Conservation (phyloP, 2,329 filamentous ascomycete genomes). For the Penicillium decumbens region DNA sequence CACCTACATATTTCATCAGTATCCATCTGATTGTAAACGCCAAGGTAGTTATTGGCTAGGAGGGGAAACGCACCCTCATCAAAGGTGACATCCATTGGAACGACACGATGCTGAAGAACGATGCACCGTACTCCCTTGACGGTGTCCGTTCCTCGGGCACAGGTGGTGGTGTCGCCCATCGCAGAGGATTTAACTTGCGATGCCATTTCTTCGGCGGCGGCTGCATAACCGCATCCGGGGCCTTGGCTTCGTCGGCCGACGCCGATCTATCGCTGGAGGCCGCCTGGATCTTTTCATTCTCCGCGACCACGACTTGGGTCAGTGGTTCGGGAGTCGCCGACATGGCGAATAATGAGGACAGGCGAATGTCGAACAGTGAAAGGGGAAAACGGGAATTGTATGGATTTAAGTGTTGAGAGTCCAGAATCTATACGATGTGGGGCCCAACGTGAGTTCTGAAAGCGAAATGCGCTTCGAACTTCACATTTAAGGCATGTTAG, state of each 20-base stretch:
- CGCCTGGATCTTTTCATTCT: constrained; percentile 16
- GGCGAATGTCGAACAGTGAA: not conserved
- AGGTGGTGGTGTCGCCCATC: constrained; percentile 50
- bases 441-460: constrained; percentile 3
- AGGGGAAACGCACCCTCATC: constrained; percentile 61
- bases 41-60: constrained; percentile 3
- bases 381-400: not conserved
- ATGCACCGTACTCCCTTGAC: constrained; percentile 67
- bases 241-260: constrained; percentile 14
- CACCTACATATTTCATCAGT: constrained; percentile 46
- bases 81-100: constrained; percentile 89
- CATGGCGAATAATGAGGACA: constrained; percentile 5
- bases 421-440: constrained; percentile 3
- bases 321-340: constrained; percentile 14
- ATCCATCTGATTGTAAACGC: constrained; percentile 5
- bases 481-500: not conserved
- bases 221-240: constrained; percentile 4
- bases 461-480: not conserved
- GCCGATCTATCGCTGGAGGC: constrained; percentile 12
- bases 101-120: constrained; percentile 68
- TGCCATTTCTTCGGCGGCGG: constrained; percentile 33
- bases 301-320: constrained; percentile 14
- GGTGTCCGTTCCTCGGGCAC: constrained; percentile 51
- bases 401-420: constrained; percentile 1
- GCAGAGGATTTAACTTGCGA: constrained; percentile 42